Evolutionary conservation across 176 grass and related monocot species (phyloP).

Genomic region (Triticum turgidum): DNA sequence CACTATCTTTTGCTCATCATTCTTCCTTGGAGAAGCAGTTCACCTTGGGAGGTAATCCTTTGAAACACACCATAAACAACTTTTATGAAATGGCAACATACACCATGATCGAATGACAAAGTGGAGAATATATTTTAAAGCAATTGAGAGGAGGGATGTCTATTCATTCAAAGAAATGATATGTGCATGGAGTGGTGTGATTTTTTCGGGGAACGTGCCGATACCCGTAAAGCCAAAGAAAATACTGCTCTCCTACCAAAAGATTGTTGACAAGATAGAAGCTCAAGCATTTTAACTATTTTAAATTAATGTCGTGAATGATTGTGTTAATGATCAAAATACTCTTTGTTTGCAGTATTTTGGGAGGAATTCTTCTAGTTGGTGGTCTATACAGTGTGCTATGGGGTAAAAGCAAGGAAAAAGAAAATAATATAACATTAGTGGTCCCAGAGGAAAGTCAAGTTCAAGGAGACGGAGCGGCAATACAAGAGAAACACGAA

Average conservation of each 20-base stretch:
- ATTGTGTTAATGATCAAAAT: background rate
- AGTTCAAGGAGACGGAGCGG: background rate
- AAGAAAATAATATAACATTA: background rate
- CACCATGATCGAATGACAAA: too few species aligned
- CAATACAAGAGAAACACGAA: background rate
- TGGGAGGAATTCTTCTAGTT: constrained; percentile 41
- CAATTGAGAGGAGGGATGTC: too few species aligned
- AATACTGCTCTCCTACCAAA: too few species aligned
- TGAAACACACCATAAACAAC: background rate
- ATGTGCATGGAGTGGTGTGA: too few species aligned
- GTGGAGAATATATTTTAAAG: too few species aligned
- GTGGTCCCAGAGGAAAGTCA: background rate
- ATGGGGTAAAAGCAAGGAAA: constrained; percentile 55
- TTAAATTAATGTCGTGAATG: background rate
- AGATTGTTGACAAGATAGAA: background rate
- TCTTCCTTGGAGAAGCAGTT: constrained; percentile 58
- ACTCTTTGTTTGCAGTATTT: background rate
- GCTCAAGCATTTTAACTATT: background rate
- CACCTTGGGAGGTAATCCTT: constrained; percentile 48
- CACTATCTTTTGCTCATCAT: constrained; percentile 58
- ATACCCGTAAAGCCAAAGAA: too few species aligned
- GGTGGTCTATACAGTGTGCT: constrained; percentile 50
- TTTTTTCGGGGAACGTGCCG: too few species aligned
- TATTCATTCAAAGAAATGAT: too few species aligned
- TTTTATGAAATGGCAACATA: background rate